Evolutionary conservation across 2,329 filamentous ascomycete species (phyloP), one percentile per base, ranked within the genome.

Genomic region (Aureobasidium sp.): DNA sequence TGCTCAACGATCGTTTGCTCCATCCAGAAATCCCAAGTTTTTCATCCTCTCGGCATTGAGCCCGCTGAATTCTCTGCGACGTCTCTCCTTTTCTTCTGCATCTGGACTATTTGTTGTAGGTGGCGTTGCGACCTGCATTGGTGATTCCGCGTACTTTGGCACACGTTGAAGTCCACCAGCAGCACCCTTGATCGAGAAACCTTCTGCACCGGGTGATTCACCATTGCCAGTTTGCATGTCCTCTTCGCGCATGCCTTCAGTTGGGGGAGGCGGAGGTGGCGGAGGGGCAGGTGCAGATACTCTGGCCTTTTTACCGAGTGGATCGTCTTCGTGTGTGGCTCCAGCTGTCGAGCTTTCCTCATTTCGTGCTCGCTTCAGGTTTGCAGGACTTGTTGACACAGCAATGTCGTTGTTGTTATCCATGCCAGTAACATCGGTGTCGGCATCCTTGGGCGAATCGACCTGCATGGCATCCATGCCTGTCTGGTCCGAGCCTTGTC

Each of bases 121-220:
- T 34, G 73, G 78, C 11, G 78, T 81, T 4, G 78, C 78, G 25
- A 78, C 74, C 64, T 80, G 78, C 66, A 72, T 72, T 11, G 75
- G 74, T 62, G 44, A 49, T 37, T 60, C 42, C 0, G 14, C 36
- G 25, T 49, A 65, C 62, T 29, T 66, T 63, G 20, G 63, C 64
- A n/a, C 61, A 65, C 25, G 63, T 62, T 37, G 65, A 65, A 31
- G 64, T 47, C 48, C 62, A 55, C 47, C 55, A 62, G 47, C 63
- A 47, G 67, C 69, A 15, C 68, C 70, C 56, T 68, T 69, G 61
- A 68, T 68, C 1, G 66, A 65, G 49, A 69, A 70, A 7, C 66
- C 67, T 63, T 73, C 64, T 41, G 62, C 56, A 62, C 67, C 60
- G 49, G 63, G 58, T 51, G 62, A 25, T 62, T 68, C 53, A 52